Conservation (phyloP, 2,329 filamentous ascomycete genomes). For the Diaporthe nobilis region DNA sequence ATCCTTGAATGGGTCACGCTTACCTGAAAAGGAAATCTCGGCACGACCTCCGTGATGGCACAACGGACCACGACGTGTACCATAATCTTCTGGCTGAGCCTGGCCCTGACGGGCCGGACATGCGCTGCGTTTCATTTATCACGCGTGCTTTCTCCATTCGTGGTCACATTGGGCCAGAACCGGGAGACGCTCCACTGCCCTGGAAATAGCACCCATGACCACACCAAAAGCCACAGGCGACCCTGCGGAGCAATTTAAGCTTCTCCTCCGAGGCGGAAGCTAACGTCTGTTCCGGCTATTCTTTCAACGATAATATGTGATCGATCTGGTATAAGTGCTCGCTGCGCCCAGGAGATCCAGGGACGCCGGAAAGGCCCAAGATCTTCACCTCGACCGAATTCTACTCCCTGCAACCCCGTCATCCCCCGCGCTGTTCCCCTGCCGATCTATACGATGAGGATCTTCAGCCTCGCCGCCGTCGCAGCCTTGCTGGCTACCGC, state of each 20-base stretch:
- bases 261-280: slow-evolving; percentile 25
- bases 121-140: slow-evolving; percentile 12
- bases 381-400: slow-evolving; percentile 3
- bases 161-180: slow-evolving; percentile 20
- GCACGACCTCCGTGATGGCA: slow-evolving; percentile 36
- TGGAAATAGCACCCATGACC: slow-evolving; percentile 11
- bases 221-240: neutral
- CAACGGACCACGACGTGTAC: slow-evolving; percentile 8
- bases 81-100: neutral
- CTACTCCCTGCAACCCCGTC: neutral
- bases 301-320: neutral
- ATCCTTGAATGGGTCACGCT: neutral
- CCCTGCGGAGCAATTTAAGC: slow-evolving; percentile 6
- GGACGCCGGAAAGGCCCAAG: neutral
- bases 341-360: neutral
- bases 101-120: slow-evolving; percentile 16
- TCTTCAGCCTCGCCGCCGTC: slow-evolving; percentile 25
- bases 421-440: neutral
- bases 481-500: slow-evolving; percentile 50
- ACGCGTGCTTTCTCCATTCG: neutral
- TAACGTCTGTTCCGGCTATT: slow-evolving; percentile 10
- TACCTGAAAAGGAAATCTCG: slow-evolving; percentile 40
- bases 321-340: slow-evolving; percentile 27
- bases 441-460: slow-evolving; percentile 14
- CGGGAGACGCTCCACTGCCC: neutral